These are phyloP conservation scores for Fragilaria crotonensis DNA, from an alignment of 108 stramenopile species.

Conservation along the genomic window DNA sequence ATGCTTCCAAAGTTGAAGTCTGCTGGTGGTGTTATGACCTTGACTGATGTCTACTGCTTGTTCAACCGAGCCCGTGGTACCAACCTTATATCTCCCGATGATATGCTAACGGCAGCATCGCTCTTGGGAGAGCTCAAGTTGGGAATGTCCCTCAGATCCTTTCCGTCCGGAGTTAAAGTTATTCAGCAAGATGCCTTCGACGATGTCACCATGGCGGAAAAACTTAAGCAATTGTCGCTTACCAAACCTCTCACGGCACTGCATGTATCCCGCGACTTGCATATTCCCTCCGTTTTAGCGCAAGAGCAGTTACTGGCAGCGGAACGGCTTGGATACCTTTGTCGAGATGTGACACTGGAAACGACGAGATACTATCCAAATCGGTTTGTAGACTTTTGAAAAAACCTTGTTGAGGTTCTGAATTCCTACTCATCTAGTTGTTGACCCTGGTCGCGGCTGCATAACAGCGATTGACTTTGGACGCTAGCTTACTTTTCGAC, in stretches of 20 bases:
- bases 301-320: slow-evolving; percentile 76
- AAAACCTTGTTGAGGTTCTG: neutral
- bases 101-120: slow-evolving; percentile 73
- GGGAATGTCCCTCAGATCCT: slow-evolving; percentile 73
- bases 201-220: slow-evolving; percentile 43
- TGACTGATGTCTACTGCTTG: slow-evolving; percentile 82
- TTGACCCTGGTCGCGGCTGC: too few relatives aligned
- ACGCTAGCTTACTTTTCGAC: slow-evolving; percentile 1
- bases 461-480: too few relatives aligned
- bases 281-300: slow-evolving; percentile 72
- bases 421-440: too few relatives aligned
- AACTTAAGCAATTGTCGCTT: slow-evolving; percentile 27
- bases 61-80: slow-evolving; percentile 95
- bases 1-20: slow-evolving; percentile 44
- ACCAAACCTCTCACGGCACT: slow-evolving; percentile 30
- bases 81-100: slow-evolving; percentile 93
- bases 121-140: slow-evolving; percentile 58
- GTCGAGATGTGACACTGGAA: slow-evolving; percentile 81
- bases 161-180: slow-evolving; percentile 80
- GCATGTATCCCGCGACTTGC: slow-evolving; percentile 49
- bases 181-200: slow-evolving; percentile 72
- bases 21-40: slow-evolving; percentile 62
- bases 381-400: slow-evolving; percentile 28
- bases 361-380: slow-evolving; percentile 80
- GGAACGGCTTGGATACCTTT: slow-evolving; percentile 68